Evolutionary conservation across 768 basidiomycete genomes (phyloP).

Genomic region (Punctularia strigosozonata): DNA sequence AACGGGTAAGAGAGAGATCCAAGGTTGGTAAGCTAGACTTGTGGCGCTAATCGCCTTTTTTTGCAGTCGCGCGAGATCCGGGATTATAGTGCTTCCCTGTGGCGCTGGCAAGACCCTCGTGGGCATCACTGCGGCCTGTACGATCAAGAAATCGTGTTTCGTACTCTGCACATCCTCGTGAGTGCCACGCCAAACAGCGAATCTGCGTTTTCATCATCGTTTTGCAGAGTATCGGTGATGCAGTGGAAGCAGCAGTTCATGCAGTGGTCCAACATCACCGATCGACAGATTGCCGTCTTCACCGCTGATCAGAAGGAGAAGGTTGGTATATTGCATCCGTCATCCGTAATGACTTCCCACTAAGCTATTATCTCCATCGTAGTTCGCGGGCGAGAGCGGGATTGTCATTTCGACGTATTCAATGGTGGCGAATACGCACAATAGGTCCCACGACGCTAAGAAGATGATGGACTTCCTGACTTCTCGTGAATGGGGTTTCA

Average conservation of each 20-base stretch:
- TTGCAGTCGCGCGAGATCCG: slow-evolving; percentile 86
- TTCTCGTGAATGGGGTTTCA: slow-evolving; percentile 98
- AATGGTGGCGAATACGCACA: slow-evolving; percentile 98
- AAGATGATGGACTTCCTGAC: slow-evolving; percentile 99
- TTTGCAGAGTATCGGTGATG: slow-evolving; percentile 76
- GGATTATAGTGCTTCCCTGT: slow-evolving; percentile 96
- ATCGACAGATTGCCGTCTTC: slow-evolving; percentile 93
- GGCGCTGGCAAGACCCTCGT: slow-evolving; percentile 98
- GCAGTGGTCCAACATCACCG: slow-evolving; percentile 97
- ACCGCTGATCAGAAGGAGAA: slow-evolving; percentile 98
- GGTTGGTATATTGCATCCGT: slow-evolving; percentile 27
- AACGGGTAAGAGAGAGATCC: slow-evolving; percentile 72
- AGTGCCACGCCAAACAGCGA: slow-evolving; percentile 20
- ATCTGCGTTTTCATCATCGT: neutral
- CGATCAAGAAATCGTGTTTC: slow-evolving; percentile 97
- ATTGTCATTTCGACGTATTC: slow-evolving; percentile 99
- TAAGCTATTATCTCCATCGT: neutral
- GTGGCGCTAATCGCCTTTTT: no score
- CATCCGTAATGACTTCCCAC: neutral
- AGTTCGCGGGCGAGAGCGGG: slow-evolving; percentile 96
- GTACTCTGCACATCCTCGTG: slow-evolving; percentile 97
- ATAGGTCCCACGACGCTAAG: slow-evolving; percentile 97
- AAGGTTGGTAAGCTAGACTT: no score
- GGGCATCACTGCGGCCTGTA: slow-evolving; percentile 98
- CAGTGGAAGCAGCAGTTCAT: slow-evolving; percentile 99